Evolutionary conservation across 805 yeast genomes (phyloP).

Genomic region (Candida loeiensis): DNA sequence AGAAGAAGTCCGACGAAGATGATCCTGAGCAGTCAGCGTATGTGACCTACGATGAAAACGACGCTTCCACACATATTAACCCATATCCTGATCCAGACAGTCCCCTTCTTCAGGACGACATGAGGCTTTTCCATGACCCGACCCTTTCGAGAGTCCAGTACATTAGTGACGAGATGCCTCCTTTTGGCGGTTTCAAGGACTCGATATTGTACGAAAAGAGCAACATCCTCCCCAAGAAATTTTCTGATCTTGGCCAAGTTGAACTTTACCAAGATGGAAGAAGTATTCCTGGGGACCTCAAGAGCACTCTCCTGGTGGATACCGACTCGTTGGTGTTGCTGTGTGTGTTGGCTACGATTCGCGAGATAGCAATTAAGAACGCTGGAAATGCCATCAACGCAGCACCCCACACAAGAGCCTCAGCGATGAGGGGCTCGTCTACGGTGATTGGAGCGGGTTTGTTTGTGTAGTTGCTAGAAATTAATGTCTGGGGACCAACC

Average conservation of each 20-base stretch:
- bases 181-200: conserved; percentile 36
- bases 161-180: conserved; percentile 34
- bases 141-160: conserved; percentile 9
- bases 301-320: conserved; percentile 32
- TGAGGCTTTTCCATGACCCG: conserved; percentile 2
- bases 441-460: neutral
- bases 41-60: conserved; percentile 3
- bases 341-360: conserved; percentile 28
- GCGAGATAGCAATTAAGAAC: conserved; percentile 30
- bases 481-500: too few relatives aligned
- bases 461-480: neutral
- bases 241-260: conserved; percentile 30
- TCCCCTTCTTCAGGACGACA: conserved; percentile 19
- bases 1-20: conserved; percentile 9
- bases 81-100: conserved; percentile 31
- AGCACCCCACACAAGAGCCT: neutral
- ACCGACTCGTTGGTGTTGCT: conserved; percentile 30
- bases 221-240: conserved; percentile 29
- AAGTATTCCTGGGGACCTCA: conserved; percentile 10
- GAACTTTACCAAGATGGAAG: conserved; percentile 34
- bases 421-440: neutral
- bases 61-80: conserved; percentile 19
- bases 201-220: conserved; percentile 17
- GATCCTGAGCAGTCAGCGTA: conserved; percentile 4
- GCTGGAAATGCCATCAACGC: conserved; percentile 15